Evolutionary conservation across 2,329 filamentous ascomycete genomes (phyloP).

Genomic region (Diaporthe helianthi): DNA sequence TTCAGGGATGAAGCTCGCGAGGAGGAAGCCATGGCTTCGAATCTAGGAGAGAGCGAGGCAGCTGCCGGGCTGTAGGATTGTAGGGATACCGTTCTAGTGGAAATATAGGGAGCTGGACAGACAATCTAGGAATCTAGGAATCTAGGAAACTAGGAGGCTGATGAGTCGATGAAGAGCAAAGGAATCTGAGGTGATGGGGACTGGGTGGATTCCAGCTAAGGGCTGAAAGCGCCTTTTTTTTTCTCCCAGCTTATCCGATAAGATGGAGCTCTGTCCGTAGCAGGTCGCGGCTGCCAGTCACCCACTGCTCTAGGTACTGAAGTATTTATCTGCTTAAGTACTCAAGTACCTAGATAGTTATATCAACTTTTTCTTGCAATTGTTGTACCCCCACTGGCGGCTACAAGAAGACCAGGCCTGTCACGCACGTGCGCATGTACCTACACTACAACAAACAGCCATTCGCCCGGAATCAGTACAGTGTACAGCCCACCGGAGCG

Average conservation of each 20-base stretch:
- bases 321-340: neutral
- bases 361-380: no score
- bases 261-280: slow-evolving; percentile 13
- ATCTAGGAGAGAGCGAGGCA: slow-evolving; percentile 29
- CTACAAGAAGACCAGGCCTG: slow-evolving; percentile 1
- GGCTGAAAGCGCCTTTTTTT: slow-evolving; percentile 32
- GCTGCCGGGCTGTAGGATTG: neutral
- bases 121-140: neutral
- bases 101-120: slow-evolving; percentile 3
- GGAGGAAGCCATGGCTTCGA: slow-evolving; percentile 44
- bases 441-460: slow-evolving; percentile 11
- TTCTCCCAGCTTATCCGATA: slow-evolving; percentile 29
- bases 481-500: slow-evolving; percentile 3
- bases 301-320: neutral
- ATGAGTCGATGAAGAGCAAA: slow-evolving; percentile 20
- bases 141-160: neutral
- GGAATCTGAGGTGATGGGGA: slow-evolving; percentile 21
- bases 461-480: slow-evolving; percentile 10
- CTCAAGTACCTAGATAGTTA: no score
- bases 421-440: slow-evolving; percentile 17
- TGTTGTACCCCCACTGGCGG: neutral
- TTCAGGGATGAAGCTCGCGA: slow-evolving; percentile 42
- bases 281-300: slow-evolving; percentile 3
- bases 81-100: slow-evolving; percentile 1
- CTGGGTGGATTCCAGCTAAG: neutral